These are phyloP conservation scores for Ogataea corticis DNA, from an alignment of 805 yeast species.

Conservation along the genomic window DNA sequence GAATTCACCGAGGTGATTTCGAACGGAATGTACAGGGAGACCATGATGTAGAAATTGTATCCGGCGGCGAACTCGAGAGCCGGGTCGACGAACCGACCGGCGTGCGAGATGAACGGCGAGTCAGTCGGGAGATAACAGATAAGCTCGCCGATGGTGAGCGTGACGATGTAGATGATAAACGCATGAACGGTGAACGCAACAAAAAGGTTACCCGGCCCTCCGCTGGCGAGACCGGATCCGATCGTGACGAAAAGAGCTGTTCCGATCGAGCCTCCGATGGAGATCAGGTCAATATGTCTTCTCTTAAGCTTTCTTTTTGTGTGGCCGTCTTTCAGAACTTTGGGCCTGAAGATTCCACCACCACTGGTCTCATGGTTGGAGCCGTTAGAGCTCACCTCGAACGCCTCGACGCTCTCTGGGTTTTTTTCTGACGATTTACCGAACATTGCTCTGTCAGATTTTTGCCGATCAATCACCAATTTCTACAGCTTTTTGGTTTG, in stretches of 20 bases:
- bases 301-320: constrained; percentile 19
- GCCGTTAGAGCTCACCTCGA: constrained; percentile 8
- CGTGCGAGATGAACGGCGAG: constrained; percentile 74
- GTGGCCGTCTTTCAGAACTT: constrained; percentile 14
- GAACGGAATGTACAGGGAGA: constrained; percentile 77
- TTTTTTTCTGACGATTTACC: background rate
- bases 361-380: background rate
- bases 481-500: background rate
- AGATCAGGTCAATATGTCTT: constrained; percentile 75
- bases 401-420: constrained; percentile 3
- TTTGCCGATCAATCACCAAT: no score
- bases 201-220: constrained; percentile 72
- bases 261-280: constrained; percentile 82
- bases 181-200: constrained; percentile 70
- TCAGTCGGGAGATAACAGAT: constrained; percentile 73
- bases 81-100: constrained; percentile 74
- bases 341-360: background rate
- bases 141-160: constrained; percentile 76
- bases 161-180: constrained; percentile 59
- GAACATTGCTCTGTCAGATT: no score
- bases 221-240: constrained; percentile 60
- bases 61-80: constrained; percentile 76
- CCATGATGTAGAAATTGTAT: constrained; percentile 77
- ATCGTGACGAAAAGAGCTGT: constrained; percentile 77
- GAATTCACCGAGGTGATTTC: constrained; percentile 81